Conservation (phyloP, 352 stramenopile species). For the Phytophthora ramorum region DNA sequence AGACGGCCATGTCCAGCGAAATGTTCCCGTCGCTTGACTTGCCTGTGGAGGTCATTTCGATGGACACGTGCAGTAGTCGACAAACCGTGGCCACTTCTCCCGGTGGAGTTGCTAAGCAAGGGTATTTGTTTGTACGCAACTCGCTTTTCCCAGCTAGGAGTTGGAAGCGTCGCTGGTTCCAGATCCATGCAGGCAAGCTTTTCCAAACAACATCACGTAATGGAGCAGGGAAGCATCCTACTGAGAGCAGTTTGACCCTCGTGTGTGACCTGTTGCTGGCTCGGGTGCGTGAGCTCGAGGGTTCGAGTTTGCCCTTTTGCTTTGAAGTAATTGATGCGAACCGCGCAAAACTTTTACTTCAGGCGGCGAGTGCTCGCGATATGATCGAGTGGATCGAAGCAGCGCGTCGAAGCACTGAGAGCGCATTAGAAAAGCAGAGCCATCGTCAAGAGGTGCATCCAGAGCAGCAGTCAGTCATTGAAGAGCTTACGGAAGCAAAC, state of each 20-base stretch:
- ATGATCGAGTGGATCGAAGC: slow-evolving; percentile 87
- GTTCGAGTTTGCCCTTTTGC: slow-evolving; percentile 65
- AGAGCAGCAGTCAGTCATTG: slow-evolving; percentile 74
- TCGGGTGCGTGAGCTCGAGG: slow-evolving; percentile 68
- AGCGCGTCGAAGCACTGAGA: slow-evolving; percentile 80
- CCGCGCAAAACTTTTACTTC: slow-evolving; percentile 78
- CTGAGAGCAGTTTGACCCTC: slow-evolving; percentile 67
- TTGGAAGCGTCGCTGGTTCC: slow-evolving; percentile 89
- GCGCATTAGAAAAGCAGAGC: slow-evolving; percentile 82
- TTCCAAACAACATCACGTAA: slow-evolving; percentile 65
- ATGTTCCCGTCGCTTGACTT: slow-evolving; percentile 60
- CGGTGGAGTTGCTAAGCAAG: slow-evolving; percentile 70
- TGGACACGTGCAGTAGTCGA: slow-evolving; percentile 66
- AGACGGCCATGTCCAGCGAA: slow-evolving; percentile 27
- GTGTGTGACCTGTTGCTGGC: slow-evolving; percentile 87
- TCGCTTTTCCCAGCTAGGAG: slow-evolving; percentile 82
- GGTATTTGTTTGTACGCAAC: slow-evolving; percentile 88
- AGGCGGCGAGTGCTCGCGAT: slow-evolving; percentile 76
- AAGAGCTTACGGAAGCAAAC: slow-evolving; percentile 68
- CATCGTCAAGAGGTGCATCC: slow-evolving; percentile 86
- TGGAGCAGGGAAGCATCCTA: slow-evolving; percentile 61
- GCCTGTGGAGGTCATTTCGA: slow-evolving; percentile 81
- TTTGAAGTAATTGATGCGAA: slow-evolving; percentile 90
- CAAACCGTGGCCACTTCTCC: slow-evolving; percentile 35
- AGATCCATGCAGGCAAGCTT: slow-evolving; percentile 88